Evolutionary conservation across 805 yeast species (phyloP), one percentile per base, ranked within the genome.

Genomic region (Schizosaccharomyces japonicus): DNA sequence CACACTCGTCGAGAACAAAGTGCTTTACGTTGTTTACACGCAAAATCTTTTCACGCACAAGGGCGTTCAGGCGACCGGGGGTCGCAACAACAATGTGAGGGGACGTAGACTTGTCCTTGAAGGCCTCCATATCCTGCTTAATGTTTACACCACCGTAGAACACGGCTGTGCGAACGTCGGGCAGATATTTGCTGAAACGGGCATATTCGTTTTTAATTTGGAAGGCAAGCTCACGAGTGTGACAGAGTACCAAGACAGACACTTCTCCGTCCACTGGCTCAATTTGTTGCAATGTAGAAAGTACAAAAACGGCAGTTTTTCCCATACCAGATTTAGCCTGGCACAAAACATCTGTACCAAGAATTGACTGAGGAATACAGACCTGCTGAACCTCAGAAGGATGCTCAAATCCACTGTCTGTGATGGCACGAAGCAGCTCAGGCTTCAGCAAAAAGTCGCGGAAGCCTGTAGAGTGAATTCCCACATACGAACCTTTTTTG

Each of bases 351-450:
- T 87, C 98, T 52, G 94, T 87, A 61, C 96, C 98, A 57, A 87
- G 79, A 60, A 87, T 83, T 49, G 95, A 81, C 68, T 90, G 96
- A 49, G 98, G 98, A 60, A 87, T 90, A 66, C 95, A 82, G 56
- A 83, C 87, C 70, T 87, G 98, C 70, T 87, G 98, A 80, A 90
- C 92, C 78, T 87, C 98, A 55, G 95, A 83, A 55, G 98, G 98
- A 70, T 87, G 98, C 71, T 87, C 98, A 63, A 87, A 87, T 71
- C 98, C 98, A 71, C 95, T 84, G 67, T 87, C 98, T 56, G 85
- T 92, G 62, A 87, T 87, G 54, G 98, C 98, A 68, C 98, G 80
- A 59, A 87, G 72, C 56, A 87, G 73, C 69, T 90, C 98, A 29
- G 96, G 95, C 69, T 90, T 90, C 66, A 87, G 73, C 60, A 90